These are phyloP conservation scores for Camellia lanceoleosa DNA, from an alignment of 148 eudicot species.

Conservation along the genomic window DNA sequence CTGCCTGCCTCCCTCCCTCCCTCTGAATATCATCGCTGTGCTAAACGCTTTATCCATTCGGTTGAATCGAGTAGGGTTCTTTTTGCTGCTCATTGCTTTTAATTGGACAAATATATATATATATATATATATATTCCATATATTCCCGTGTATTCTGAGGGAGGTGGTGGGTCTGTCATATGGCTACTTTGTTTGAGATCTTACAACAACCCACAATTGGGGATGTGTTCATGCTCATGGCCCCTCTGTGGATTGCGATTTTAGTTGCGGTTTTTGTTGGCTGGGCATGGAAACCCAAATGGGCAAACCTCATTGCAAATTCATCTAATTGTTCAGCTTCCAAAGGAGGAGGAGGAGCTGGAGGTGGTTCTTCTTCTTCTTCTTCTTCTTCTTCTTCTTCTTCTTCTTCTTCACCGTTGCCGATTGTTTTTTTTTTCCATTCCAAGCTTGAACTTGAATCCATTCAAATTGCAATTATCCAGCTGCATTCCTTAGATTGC, in stretches of 20 bases:
- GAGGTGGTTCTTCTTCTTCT: constrained; percentile 15
- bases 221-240: constrained; percentile 29
- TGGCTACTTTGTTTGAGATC: constrained; percentile 45
- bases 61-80: constrained; percentile 38
- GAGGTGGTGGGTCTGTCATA: background rate
- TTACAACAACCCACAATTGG: constrained; percentile 30
- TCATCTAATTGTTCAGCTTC: constrained; percentile 11
- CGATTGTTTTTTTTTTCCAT: constrained; percentile 23
- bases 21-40: constrained; percentile 24
- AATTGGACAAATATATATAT: background rate
- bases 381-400: constrained; percentile 1
- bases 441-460: constrained; percentile 33
- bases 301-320: constrained; percentile 23
- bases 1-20: background rate
- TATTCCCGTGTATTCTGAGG: background rate
- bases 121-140: too few species aligned
- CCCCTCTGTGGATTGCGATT: constrained; percentile 43
- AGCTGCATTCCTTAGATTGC: constrained; percentile 31
- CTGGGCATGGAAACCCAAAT: constrained; percentile 48
- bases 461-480: constrained; percentile 36
- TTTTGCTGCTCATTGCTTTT: background rate
- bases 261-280: constrained; percentile 43
- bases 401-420: too few species aligned
- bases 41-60: constrained; percentile 23
- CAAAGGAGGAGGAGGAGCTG: too few species aligned